These are phyloP conservation scores for Macroventuria anomochaeta DNA, from an alignment of 2,329 filamentous ascomycete genomes.

Conservation along the genomic window DNA sequence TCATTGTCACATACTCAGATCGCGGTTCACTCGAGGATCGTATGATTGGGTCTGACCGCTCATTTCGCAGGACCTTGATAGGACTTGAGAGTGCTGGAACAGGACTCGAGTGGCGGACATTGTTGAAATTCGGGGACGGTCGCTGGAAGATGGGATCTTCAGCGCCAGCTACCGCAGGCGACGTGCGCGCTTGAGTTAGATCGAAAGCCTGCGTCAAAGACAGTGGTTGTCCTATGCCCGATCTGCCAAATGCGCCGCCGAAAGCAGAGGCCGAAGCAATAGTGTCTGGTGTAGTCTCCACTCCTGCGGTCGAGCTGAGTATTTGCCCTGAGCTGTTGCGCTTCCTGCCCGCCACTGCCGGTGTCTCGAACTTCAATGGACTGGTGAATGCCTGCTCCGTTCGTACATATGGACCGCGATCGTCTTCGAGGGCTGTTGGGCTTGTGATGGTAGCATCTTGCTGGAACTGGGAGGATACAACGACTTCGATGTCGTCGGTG, in stretches of 20 bases:
- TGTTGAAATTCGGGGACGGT: conserved; percentile 53
- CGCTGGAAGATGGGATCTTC: conserved; percentile 55
- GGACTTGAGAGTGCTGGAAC: conserved; percentile 49
- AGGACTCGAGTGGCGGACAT: conserved; percentile 48
- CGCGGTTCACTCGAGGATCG: conserved; percentile 51
- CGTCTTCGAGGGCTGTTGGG: conserved; percentile 39
- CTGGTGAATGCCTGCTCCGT: conserved; percentile 35
- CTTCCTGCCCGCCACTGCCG: conserved; percentile 50
- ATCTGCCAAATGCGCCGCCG: conserved; percentile 29
- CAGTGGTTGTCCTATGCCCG: conserved; percentile 39
- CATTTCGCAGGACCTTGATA: conserved; percentile 34
- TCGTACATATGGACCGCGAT: conserved; percentile 26
- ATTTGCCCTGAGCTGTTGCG: conserved; percentile 49
- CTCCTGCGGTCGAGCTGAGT: conserved; percentile 49
- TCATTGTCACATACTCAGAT: conserved; percentile 53
- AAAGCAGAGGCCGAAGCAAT: conserved; percentile 45
- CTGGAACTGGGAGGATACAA: conserved; percentile 37
- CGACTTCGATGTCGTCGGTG: conserved; percentile 28
- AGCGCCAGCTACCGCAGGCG: conserved; percentile 48
- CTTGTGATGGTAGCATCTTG: conserved; percentile 37
- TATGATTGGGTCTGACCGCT: conserved; percentile 31
- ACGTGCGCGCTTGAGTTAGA: conserved; percentile 55
- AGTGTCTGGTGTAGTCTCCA: conserved; percentile 52
- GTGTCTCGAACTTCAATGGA: conserved; percentile 51
- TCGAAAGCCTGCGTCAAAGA: conserved; percentile 56